Conservation (phyloP, 176 grass and related monocot genomes). For the Carex scoparia region DNA sequence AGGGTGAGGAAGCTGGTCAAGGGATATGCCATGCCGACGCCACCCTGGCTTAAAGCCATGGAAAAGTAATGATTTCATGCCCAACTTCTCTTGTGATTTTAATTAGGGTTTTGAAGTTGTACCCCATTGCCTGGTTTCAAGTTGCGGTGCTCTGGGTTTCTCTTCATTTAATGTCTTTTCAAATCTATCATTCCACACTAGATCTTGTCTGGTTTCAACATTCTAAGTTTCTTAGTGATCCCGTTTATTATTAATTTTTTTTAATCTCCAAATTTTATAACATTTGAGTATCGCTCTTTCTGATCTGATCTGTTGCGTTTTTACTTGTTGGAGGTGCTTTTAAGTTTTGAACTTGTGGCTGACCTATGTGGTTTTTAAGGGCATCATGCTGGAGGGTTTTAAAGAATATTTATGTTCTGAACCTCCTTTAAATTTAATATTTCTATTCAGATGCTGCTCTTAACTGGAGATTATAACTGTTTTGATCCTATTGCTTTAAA, state of each 20-base stretch:
- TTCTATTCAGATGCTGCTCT: neutral
- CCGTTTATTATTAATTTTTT: neutral
- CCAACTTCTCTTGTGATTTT: neutral
- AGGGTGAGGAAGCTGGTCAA: too few species aligned
- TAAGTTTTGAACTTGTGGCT: neutral
- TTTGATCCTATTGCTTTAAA: neutral
- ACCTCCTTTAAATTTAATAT: neutral
- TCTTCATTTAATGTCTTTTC: neutral
- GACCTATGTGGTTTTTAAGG: neutral
- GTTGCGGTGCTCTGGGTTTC: neutral
- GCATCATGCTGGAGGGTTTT: neutral
- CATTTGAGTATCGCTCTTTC: neutral
- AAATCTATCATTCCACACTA: neutral
- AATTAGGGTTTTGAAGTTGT: neutral
- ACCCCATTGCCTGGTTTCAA: neutral
- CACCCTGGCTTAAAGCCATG: neutral
- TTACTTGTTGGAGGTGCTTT: neutral
- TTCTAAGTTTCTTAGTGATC: neutral
- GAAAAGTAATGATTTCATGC: slow-evolving; percentile 40
- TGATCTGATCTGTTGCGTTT: neutral
- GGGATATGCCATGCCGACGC: too few species aligned
- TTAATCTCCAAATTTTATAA: too few species aligned
- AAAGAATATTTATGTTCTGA: neutral
- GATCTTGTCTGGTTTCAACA: neutral
- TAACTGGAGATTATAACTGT: neutral